A percentile compares a stretch with the other conserved stretches of the same genome.
These are phyloP conservation scores for Naganishia vaughanmartiniae DNA, from an alignment of 768 basidiomycete species.

Conservation along the genomic window DNA sequence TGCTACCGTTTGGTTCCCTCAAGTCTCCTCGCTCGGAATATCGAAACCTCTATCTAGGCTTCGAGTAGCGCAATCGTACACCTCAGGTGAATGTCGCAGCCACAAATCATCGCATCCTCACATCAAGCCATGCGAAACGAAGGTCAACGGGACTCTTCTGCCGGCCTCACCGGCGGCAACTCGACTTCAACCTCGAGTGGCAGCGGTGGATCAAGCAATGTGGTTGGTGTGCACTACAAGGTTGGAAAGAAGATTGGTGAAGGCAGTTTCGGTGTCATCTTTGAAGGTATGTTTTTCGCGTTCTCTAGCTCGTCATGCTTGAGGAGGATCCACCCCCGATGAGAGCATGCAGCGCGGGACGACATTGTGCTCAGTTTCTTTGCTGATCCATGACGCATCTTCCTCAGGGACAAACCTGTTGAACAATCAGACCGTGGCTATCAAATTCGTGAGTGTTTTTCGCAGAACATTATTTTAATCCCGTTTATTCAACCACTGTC, in stretches of 20 bases:
- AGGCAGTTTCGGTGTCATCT: constrained; percentile 94
- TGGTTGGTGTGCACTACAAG: constrained; percentile 94
- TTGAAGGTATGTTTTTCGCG: constrained; percentile 64
- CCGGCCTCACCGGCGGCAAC: constrained; percentile 9
- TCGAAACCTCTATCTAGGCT: not conserved
- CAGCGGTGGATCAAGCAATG: constrained; percentile 48
- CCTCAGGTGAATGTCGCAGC: constrained; percentile 19
- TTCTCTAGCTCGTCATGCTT: not conserved
- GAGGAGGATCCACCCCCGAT: too few species aligned
- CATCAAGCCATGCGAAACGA: constrained; percentile 27
- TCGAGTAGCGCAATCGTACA: not conserved
- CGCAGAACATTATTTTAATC: constrained; percentile 19
- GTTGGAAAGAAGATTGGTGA: constrained; percentile 99
- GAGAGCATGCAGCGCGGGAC: too few species aligned
- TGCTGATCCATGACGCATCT: too few species aligned
- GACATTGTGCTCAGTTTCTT: too few species aligned
- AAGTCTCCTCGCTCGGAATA: not conserved
- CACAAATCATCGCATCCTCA: constrained; percentile 23
- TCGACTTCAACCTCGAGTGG: constrained; percentile 18
- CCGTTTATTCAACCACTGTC: not conserved
- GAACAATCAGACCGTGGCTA: constrained; percentile 97
- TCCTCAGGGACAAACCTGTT: constrained; percentile 85
- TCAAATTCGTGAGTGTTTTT: constrained; percentile 87
- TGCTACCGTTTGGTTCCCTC: not conserved
- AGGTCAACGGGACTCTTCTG: constrained; percentile 14